Evolutionary conservation across 768 basidiomycete genomes (phyloP).

Genomic region (Trametes maxima): DNA sequence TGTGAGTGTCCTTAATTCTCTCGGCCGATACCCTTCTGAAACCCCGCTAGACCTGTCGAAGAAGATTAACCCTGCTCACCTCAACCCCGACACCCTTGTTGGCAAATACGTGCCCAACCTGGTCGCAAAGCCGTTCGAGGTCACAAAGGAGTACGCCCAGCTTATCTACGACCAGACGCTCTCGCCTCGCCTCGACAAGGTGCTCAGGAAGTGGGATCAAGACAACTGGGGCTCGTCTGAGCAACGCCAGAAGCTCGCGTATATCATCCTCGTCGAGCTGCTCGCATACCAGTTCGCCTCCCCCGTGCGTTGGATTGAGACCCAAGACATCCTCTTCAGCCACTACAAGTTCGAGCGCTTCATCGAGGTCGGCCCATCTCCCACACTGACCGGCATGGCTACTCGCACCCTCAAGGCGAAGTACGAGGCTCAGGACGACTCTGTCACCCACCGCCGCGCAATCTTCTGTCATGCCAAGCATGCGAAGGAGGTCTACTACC

Average conservation of each 20-base stretch:
- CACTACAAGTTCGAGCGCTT: slow-evolving; percentile 88
- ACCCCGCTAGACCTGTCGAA: slow-evolving; percentile 79
- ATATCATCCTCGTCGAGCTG: slow-evolving; percentile 94
- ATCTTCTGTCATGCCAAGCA: slow-evolving; percentile 97
- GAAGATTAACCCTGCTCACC: slow-evolving; percentile 90
- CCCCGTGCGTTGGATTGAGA: slow-evolving; percentile 99
- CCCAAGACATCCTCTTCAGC: slow-evolving; percentile 91
- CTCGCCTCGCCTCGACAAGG: slow-evolving; percentile 92
- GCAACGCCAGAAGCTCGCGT: slow-evolving; percentile 92
- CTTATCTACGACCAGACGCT: slow-evolving; percentile 96
- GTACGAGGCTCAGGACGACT: slow-evolving; percentile 89
- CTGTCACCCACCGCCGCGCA: slow-evolving; percentile 71
- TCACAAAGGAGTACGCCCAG: slow-evolving; percentile 86
- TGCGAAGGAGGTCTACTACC: slow-evolving; percentile 95
- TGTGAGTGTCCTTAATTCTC: slow-evolving; percentile 54
- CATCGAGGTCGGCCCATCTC: slow-evolving; percentile 95
- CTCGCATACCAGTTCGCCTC: slow-evolving; percentile 98
- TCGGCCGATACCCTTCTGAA: slow-evolving; percentile 2
- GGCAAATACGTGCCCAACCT: slow-evolving; percentile 98
- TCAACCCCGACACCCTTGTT: slow-evolving; percentile 93
- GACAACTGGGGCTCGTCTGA: slow-evolving; percentile 82
- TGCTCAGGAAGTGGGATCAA: slow-evolving; percentile 92
- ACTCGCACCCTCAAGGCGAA: slow-evolving; percentile 88
- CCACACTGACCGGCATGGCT: slow-evolving; percentile 95
- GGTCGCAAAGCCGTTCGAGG: slow-evolving; percentile 84